phyloP scores from a whole-genome alignment of 306 rosid species.

The Boehmeria nivea region DNA sequence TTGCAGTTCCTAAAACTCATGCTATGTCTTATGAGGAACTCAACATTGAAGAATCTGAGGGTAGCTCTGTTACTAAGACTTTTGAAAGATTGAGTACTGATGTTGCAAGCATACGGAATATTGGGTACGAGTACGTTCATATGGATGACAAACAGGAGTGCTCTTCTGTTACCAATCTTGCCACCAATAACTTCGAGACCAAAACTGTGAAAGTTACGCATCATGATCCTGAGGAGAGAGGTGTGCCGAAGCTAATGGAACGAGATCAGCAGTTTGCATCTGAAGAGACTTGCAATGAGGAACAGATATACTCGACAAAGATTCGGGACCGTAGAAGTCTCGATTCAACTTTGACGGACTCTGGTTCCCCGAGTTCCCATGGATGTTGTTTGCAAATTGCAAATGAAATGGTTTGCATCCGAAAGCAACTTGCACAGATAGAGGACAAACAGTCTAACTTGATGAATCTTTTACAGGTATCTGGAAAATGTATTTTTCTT shows the following conservation, averaged over 20 bases:
- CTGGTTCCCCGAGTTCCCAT: slow-evolving; percentile 40
- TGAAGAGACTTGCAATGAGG: slow-evolving; percentile 38
- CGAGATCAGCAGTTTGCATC: slow-evolving; percentile 36
- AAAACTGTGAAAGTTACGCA: slow-evolving; percentile 45
- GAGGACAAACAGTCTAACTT: slow-evolving; percentile 66
- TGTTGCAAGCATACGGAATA: slow-evolving; percentile 50
- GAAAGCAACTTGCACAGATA: slow-evolving; percentile 69
- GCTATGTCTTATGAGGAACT: slow-evolving; percentile 29
- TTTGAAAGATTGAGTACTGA: slow-evolving; percentile 56
- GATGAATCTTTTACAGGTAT: slow-evolving; percentile 77
- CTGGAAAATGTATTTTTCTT: background rate
- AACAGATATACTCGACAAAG: slow-evolving; percentile 36
- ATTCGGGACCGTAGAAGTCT: slow-evolving; percentile 53
- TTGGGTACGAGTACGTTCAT: slow-evolving; percentile 54
- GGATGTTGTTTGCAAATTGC: slow-evolving; percentile 51
- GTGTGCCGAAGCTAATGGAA: slow-evolving; percentile 30
- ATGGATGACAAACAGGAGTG: slow-evolving; percentile 80
- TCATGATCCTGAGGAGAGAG: slow-evolving; percentile 38
- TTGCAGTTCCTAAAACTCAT: slow-evolving; percentile 52
- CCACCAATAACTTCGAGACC: slow-evolving; percentile 39
- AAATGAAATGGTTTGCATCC: slow-evolving; percentile 58
- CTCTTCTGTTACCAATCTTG: slow-evolving; percentile 59
- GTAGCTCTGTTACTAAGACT: slow-evolving; percentile 69
- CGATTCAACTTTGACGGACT: slow-evolving; percentile 56
- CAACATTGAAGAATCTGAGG: slow-evolving; percentile 69